Conservation (phyloP, 1,284 basidiomycete species). For the Marasmius oreades region DNA sequence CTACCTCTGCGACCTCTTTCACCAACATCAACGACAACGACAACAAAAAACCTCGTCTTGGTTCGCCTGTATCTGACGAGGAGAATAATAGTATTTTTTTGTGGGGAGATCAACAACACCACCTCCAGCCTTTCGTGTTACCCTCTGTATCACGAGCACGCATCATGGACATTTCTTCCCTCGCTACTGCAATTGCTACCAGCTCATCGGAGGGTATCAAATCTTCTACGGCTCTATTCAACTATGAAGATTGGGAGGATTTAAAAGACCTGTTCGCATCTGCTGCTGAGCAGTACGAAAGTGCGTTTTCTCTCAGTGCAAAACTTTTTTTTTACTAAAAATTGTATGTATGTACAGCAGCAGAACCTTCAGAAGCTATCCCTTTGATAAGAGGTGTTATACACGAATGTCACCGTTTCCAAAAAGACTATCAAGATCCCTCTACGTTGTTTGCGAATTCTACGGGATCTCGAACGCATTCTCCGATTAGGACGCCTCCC, state of each 20-base stretch:
- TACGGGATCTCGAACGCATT: constrained; percentile 12
- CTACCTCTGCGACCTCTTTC: neutral
- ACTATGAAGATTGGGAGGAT: constrained; percentile 59
- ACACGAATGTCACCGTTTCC: constrained; percentile 61
- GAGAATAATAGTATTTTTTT: constrained; percentile 19
- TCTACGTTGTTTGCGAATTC: constrained; percentile 39
- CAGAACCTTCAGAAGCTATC: constrained; percentile 44
- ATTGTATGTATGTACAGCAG: constrained; percentile 30
- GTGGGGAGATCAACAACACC: no score
- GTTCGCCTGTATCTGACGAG: constrained; percentile 22
- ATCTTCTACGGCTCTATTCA: constrained; percentile 21
- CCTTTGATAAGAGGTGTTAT: constrained; percentile 58
- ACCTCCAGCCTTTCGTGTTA: neutral
- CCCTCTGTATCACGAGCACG: constrained; percentile 21
- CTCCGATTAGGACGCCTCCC: constrained; percentile 26
- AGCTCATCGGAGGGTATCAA: constrained; percentile 15
- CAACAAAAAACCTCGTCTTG: constrained; percentile 16
- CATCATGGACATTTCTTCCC: constrained; percentile 38
- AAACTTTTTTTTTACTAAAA: constrained; percentile 4
- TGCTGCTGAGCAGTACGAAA: constrained; percentile 55
- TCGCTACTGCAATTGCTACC: constrained; percentile 22
- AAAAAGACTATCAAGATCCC: constrained; percentile 50
- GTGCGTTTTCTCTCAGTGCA: constrained; percentile 40
- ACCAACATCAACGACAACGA: constrained; percentile 1
- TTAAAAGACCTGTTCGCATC: constrained; percentile 57